Conservation (phyloP, 345 rosid species). For the Salix suchowensis region DNA sequence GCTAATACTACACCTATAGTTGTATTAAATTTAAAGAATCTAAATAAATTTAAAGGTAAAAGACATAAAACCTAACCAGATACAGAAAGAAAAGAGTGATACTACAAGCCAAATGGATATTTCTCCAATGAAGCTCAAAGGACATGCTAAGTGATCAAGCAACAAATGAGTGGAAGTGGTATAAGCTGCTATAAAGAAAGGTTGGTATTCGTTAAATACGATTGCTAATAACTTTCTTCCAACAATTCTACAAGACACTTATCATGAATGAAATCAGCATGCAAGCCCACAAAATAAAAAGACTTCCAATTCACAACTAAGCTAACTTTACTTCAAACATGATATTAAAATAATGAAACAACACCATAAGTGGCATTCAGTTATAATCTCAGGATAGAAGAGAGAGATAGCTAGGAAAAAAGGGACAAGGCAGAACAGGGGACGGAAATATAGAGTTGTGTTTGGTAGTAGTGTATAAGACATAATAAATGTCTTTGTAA, state of each 20-base stretch:
- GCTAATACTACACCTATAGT: background rate
- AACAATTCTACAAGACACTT: background rate
- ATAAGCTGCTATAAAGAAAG: background rate
- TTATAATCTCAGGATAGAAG: too few species aligned
- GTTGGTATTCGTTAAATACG: background rate
- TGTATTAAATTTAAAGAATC: conserved; percentile 1
- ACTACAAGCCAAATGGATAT: conserved; percentile 1
- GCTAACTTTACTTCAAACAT: background rate
- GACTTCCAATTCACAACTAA: background rate
- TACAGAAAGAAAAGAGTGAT: background rate
- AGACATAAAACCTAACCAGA: background rate
- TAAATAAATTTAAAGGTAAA: background rate
- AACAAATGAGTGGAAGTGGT: background rate
- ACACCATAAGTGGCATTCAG: background rate
- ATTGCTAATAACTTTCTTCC: background rate
- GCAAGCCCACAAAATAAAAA: background rate
- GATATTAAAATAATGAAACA: background rate
- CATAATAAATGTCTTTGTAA: too few species aligned
- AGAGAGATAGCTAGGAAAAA: too few species aligned
- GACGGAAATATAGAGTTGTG: too few species aligned
- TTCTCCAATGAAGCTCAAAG: background rate
- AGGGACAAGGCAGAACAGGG: too few species aligned
- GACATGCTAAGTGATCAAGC: background rate
- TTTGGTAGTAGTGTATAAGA: too few species aligned
- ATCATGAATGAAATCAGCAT: background rate